A percentile compares a stretch with the other conserved stretches of the same genome.
These are phyloP conservation scores for Solanum okadae DNA, from an alignment of 257 asterid species.

Conservation along the genomic window DNA sequence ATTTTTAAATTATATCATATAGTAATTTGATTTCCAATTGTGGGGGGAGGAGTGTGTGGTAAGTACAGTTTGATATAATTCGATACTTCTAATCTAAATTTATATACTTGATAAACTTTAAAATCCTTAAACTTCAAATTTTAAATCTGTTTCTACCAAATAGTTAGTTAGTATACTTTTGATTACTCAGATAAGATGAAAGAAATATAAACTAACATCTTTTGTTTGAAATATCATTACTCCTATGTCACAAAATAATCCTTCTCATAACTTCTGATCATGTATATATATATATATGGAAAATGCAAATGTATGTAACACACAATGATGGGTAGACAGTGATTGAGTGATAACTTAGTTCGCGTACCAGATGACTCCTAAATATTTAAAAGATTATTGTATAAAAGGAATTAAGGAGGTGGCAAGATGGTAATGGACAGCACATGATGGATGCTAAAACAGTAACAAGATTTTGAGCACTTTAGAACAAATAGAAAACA, in stretches of 20 bases:
- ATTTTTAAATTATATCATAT: background rate
- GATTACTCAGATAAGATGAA: background rate
- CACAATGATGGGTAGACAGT: background rate
- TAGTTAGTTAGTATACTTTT: background rate
- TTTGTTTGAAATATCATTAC: background rate
- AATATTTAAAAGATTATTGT: background rate
- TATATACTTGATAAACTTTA: background rate
- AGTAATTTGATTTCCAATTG: background rate
- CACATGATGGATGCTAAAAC: constrained; percentile 18
- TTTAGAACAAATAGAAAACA: constrained; percentile 7
- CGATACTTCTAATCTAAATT: background rate
- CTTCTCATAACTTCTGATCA: background rate
- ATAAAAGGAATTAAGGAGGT: background rate
- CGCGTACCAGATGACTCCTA: rapidly evolving
- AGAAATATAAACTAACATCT: background rate
- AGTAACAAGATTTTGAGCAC: background rate
- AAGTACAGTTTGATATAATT: background rate
- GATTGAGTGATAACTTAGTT: background rate
- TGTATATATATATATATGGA: no score
- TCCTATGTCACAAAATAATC: background rate
- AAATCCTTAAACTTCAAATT: background rate
- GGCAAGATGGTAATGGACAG: constrained; percentile 9
- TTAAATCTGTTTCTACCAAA: rapidly evolving
- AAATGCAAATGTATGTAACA: background rate
- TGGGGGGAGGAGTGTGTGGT: background rate